Evolutionary conservation across 495 filamentous ascomycete species (phyloP), one percentile per base, ranked within the genome.

Genomic region (Penicillium flavigenum): DNA sequence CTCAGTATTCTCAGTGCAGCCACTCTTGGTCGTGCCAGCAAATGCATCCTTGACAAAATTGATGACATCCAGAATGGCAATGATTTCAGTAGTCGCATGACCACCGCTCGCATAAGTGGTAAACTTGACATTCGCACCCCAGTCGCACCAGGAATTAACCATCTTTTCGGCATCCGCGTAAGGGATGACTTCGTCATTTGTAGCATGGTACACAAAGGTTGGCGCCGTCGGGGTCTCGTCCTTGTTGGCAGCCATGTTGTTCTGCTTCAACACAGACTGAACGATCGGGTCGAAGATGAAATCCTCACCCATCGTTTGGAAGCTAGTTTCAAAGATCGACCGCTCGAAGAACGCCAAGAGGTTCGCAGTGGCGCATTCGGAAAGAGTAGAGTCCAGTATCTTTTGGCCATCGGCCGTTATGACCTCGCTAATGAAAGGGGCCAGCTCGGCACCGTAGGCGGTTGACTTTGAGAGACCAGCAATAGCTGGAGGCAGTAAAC

Each of bases 121-220:
- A 58, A 71, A 72, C 34, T 66, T 66, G 19, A 74, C 66, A 29
- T 51, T 54, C 3, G 64, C 69, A 2, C 63, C 66, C 42, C 62
- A 54, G 1, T 42, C 22, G n/a, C 71, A 74, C 71, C 71, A 74
- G 1, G 61, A 43, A 4, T 68, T 46, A 8, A 64, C 67, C 60
- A 72, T 54, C 0, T 53, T 26, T 1, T 54, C 46, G 1, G 68
- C 64, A n/a, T 71, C 59, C 1, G 43, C 17, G 22, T 71, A 72
- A 0, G 71, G 72, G 24, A 73, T 75, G 46, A 71, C 54, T 41
- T 71, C 69, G 41, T 75, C 72, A 4, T 69, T 45, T 7, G 62
- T 57, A 9, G 65, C 67, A 47, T 75, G 71, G 42, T 75, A 75
- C 2, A 73, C 54, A 42, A 73, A 71, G 8, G 72, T 58, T 4